phyloP scores from a whole-genome alignment of 2,329 filamentous ascomycete genomes.

The Cercospora brassicicola region DNA sequence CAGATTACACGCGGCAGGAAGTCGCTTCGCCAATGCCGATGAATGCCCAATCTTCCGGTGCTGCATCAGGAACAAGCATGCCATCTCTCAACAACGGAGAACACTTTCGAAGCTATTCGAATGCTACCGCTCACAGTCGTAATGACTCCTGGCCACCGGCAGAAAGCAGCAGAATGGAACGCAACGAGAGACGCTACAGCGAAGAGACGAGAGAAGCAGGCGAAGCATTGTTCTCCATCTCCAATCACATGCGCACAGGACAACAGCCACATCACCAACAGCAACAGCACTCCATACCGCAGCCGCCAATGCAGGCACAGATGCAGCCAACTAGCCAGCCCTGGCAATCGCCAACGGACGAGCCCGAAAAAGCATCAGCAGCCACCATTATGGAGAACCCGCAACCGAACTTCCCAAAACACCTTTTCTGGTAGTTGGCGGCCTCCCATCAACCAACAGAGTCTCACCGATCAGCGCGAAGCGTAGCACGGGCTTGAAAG shows the following conservation, averaged over 20 bases:
- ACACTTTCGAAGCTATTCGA: neutral
- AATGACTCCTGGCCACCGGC: constrained; percentile 14
- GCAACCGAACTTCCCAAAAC: constrained; percentile 24
- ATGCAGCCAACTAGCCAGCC: constrained; percentile 3
- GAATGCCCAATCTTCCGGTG: neutral
- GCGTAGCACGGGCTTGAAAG: neutral
- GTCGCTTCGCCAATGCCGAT: neutral
- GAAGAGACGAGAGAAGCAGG: constrained; percentile 28
- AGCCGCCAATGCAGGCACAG: neutral
- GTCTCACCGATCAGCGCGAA: neutral
- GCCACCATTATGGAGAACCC: constrained; percentile 4
- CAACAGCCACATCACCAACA: constrained; percentile 8
- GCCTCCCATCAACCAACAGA: neutral
- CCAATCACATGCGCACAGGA: constrained; percentile 18
- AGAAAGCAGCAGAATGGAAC: neutral
- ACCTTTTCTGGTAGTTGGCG: constrained; percentile 24
- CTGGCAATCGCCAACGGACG: constrained; percentile 9
- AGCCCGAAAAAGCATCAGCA: neutral
- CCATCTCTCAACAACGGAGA: neutral
- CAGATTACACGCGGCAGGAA: neutral
- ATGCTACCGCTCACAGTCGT: neutral
- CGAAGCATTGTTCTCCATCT: constrained; percentile 28
- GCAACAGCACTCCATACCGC: constrained; percentile 6
- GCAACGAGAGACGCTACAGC: constrained; percentile 24
- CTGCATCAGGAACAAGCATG: neutral